Evolutionary conservation across 2,329 filamentous ascomycete genomes (phyloP).

Genomic region (Exophiala sp.): DNA sequence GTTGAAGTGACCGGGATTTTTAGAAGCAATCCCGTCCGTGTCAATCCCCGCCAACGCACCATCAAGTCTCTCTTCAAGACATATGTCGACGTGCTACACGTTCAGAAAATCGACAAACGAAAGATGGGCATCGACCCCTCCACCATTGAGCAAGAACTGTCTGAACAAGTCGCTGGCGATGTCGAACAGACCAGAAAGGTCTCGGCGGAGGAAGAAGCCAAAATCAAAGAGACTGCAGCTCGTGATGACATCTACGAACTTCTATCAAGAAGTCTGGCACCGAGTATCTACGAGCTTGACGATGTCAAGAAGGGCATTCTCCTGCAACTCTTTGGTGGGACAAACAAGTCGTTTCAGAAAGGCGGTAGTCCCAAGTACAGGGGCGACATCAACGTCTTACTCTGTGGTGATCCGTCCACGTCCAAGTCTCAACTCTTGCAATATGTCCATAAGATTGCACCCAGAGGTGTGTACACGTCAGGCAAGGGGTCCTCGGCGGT

Average conservation of each 20-base stretch:
- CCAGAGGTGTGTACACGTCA: constrained; percentile 72
- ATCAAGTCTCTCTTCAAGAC: constrained; percentile 98
- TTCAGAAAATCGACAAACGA: constrained; percentile 94
- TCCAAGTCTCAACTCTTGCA: constrained; percentile 90
- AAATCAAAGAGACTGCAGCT: constrained; percentile 73
- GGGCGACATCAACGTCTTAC: constrained; percentile 93
- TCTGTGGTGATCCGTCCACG: constrained; percentile 95
- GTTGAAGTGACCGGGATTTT: constrained; percentile 96
- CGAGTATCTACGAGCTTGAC: constrained; percentile 95
- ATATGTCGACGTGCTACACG: constrained; percentile 89
- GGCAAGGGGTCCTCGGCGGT: constrained; percentile 71
- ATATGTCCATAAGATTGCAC: constrained; percentile 96
- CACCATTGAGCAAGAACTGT: constrained; percentile 77
- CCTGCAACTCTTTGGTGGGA: constrained; percentile 91
- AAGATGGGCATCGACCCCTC: constrained; percentile 85
- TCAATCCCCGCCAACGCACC: constrained; percentile 86
- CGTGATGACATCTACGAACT: constrained; percentile 89
- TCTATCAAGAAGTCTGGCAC: constrained; percentile 80
- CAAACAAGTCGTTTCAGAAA: constrained; percentile 96
- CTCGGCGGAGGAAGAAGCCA: constrained; percentile 76
- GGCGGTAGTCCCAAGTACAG: constrained; percentile 92
- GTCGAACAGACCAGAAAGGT: constrained; percentile 81
- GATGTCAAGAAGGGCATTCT: constrained; percentile 98
- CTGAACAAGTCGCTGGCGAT: constrained; percentile 63
- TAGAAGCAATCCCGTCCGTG: constrained; percentile 83